Evolutionary conservation across 1,139 yeast species (phyloP), one percentile per base, ranked within the genome.

Genomic region (Zygoascus hellenicus): DNA sequence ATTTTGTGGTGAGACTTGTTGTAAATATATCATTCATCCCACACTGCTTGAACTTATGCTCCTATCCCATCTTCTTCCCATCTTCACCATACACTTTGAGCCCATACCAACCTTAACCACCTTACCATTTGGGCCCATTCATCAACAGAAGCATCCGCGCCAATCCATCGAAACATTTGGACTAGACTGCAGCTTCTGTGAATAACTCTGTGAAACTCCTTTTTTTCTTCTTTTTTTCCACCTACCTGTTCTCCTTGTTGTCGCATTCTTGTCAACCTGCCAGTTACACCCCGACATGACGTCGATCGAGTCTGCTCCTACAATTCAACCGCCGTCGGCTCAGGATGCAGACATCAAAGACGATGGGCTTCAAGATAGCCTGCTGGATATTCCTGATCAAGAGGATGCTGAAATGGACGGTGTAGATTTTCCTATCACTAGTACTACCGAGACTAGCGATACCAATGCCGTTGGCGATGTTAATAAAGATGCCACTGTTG

Each of bases 291-390:
- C 26, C 17, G 22, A 15, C 38, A 36, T 22, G 39, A 36, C 39
- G 10, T 36, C 39, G 13, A 19, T 36, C 30, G 39, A 36, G 39
- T 36, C 43, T 40, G 35, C 40, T 19, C 17, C 42, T 29, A 26
- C 30, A 11, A 14, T 41, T 33, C 38, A 41, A 19, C 36, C 43
- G 19, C 17, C 19, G 16, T 19, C 36, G 13, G 16, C 36, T 2
- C 29, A 32, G 13, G 43, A 15, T 13, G 11, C 37, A 14, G 45
- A 35, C 6, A 13, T 32, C 29, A 13, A 13, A 9, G 43, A 17
- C 14, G 43, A 35, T 11, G 45, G 16, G 15, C 37, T 16, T 6
- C 29, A 36, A 16, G 41, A 29, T 19, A 19, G 33, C 14, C 30
- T 39, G 35, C 29, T 30, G 2, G 39, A 36, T 19, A 36, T 36